A percentile compares a stretch with the other conserved stretches of the same genome.
Conservation (phyloP, 1,139 yeast species). For the Eremothecium coryli region DNA sequence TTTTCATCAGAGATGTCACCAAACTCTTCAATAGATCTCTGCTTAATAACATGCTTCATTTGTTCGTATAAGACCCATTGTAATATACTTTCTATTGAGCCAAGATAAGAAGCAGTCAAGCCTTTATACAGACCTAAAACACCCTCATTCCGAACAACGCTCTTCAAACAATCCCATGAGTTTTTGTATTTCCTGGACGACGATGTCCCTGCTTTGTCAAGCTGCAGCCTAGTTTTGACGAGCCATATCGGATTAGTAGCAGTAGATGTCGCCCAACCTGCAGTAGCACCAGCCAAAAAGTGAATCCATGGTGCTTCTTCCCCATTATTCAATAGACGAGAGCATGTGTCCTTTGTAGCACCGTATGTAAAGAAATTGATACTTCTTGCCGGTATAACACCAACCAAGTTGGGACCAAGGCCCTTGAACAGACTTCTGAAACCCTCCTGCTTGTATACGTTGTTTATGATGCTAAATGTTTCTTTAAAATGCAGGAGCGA, state of each 20-base stretch:
- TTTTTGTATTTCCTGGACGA: conserved; percentile 58
- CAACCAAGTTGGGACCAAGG: conserved; percentile 90
- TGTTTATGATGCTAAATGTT: conserved; percentile 62
- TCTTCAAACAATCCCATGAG: conserved; percentile 74
- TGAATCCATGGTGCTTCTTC: conserved; percentile 81
- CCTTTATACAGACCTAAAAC: conserved; percentile 75
- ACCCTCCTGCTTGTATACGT: conserved; percentile 72
- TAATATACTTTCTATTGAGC: conserved; percentile 84
- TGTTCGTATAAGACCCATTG: conserved; percentile 98
- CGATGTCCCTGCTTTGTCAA: conserved; percentile 48
- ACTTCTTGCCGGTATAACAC: conserved; percentile 97
- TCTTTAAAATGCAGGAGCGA: conserved; percentile 70
- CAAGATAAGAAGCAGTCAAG: conserved; percentile 85
- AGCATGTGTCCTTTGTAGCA: conserved; percentile 67
- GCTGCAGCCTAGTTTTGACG: conserved; percentile 85
- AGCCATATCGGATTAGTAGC: conserved; percentile 99
- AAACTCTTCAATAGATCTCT: conserved; percentile 40
- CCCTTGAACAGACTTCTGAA: conserved; percentile 83
- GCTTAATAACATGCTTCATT: conserved; percentile 66
- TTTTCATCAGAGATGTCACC: conserved; percentile 33
- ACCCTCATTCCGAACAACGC: conserved; percentile 72
- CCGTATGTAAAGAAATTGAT: conserved; percentile 96
- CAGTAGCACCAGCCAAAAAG: conserved; percentile 77
- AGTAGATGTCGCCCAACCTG: conserved; percentile 92
- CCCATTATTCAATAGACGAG: conserved; percentile 58